Conservation (phyloP, 2,329 filamentous ascomycete genomes). For the Fusarium camptoceras region DNA sequence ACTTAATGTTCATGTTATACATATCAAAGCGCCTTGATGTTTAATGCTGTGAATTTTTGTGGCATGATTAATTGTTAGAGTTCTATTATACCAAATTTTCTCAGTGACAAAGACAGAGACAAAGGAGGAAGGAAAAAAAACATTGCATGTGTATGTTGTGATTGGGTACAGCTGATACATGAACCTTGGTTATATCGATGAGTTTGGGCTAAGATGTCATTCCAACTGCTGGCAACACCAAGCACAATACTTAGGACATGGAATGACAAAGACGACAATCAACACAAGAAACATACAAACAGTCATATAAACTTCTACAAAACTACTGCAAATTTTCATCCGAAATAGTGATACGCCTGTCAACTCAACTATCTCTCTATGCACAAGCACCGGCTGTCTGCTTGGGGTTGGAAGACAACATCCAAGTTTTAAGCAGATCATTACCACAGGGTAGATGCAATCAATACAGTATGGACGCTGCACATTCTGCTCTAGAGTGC, state of each 20-base stretch:
- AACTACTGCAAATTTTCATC: not conserved
- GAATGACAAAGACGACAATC: not conserved
- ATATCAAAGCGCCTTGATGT: not conserved
- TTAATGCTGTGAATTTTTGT: not conserved
- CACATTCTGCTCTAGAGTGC: not conserved
- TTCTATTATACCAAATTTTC: too few relatives aligned
- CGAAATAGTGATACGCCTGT: too few relatives aligned
- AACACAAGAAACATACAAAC: too few relatives aligned
- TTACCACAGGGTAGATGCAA: too few relatives aligned
- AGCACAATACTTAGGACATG: not conserved
- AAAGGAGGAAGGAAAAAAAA: too few relatives aligned
- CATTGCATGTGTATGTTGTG: not conserved
- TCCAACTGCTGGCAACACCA: not conserved
- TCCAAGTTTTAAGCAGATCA: not conserved
- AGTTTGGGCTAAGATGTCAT: not conserved
- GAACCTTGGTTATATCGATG: not conserved
- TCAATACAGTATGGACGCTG: not conserved
- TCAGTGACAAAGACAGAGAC: not conserved
- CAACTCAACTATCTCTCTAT: not conserved
- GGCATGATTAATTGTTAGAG: not conserved
- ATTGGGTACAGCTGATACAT: not conserved
- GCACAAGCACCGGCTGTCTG: too few relatives aligned
- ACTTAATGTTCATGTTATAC: constrained; percentile 27
- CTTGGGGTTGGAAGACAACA: not conserved
- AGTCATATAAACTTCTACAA: too few relatives aligned